Base-by-base conservation (phyloP, 257 asterid genomes). In the Lavandula angustifolia region DNA sequence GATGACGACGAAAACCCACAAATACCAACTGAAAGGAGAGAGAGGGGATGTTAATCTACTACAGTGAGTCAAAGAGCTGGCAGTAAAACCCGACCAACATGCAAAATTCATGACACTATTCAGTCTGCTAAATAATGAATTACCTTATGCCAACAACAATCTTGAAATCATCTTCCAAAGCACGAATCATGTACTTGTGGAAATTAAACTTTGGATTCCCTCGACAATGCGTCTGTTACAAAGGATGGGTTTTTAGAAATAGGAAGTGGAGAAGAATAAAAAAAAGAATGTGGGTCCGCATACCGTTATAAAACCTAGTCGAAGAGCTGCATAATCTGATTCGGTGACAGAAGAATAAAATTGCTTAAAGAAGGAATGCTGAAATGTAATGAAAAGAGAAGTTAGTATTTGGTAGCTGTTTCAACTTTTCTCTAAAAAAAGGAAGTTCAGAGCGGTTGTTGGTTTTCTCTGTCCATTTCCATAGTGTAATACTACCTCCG, bases 151-250 rank as follows among this genome's bases (percentile, higher is more conserved):
- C 98, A 50, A 94, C 98, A 53, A 94, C 99, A 44, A 9, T 82
- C 85, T 83, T 87, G 79, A 94, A 94, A 82, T 94, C 99, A 42
- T 75, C 98, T 81, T 94, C 99, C 22, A 94, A 72, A 44, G 99
- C 98, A 66, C 99, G 99, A 29, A 88, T 81, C 96, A 94, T 90
- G 80, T 94, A 94, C 75, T 86, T 90, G 86, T 94, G 95, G 75
- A 94, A 94, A 82, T 94, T 85, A 75, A 94, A 90, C 80, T 88
- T 94, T 11, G 88, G 92, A 73, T 85, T 94, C 66, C 92, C 85
- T 79, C 77, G 80, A 80, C 97, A 90, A 76, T 94, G 99, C 35
- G 92, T 84, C 99, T 94, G 68, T 27, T 58, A 60, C 16, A 72
- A 66, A 37, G 70, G 66, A 73, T 61, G 72, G 62, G 69, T 48